Evolutionary conservation across 1,284 basidiomycete genomes (phyloP).

Genomic region (Fomitopsis pinicola): DNA sequence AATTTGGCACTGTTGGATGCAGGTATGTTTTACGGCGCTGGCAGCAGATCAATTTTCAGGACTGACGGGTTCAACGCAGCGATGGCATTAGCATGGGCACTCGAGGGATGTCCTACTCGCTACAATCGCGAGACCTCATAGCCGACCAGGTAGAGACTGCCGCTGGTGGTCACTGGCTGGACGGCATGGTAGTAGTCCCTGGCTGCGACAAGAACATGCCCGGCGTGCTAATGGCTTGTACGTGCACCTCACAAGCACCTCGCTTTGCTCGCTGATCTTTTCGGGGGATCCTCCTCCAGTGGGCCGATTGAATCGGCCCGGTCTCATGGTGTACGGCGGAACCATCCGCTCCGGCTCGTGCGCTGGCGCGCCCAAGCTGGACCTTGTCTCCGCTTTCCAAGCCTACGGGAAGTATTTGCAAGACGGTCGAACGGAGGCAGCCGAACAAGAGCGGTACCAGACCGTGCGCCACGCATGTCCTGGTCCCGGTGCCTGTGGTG

Average conservation of each 20-base stretch:
- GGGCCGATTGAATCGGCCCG: slow-evolving; percentile 90
- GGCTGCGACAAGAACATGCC: slow-evolving; percentile 99
- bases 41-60: neutral
- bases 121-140: slow-evolving; percentile 95
- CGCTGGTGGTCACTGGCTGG: slow-evolving; percentile 97
- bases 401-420: slow-evolving; percentile 91
- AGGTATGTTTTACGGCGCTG: slow-evolving; percentile 29
- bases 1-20: slow-evolving; percentile 96
- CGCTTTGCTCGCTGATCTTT: slow-evolving; percentile 23
- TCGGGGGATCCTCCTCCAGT: slow-evolving; percentile 40
- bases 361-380: slow-evolving; percentile 74
- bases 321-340: slow-evolving; percentile 96
- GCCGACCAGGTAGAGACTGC: slow-evolving; percentile 96
- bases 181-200: slow-evolving; percentile 94
- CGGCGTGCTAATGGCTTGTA: slow-evolving; percentile 89
- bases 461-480: slow-evolving; percentile 92
- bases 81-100: slow-evolving; percentile 99
- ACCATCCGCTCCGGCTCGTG: slow-evolving; percentile 90
- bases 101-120: slow-evolving; percentile 87
- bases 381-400: slow-evolving; percentile 95
- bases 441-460: slow-evolving; percentile 78
- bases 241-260: slow-evolving; percentile 36
- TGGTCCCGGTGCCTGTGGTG: slow-evolving; percentile 94
- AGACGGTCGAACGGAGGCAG: slow-evolving; percentile 79
- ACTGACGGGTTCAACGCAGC: slow-evolving; percentile 25